Evolutionary conservation across 2,329 filamentous ascomycete species (phyloP).

Genomic region (Botrytis cinerea): DNA sequence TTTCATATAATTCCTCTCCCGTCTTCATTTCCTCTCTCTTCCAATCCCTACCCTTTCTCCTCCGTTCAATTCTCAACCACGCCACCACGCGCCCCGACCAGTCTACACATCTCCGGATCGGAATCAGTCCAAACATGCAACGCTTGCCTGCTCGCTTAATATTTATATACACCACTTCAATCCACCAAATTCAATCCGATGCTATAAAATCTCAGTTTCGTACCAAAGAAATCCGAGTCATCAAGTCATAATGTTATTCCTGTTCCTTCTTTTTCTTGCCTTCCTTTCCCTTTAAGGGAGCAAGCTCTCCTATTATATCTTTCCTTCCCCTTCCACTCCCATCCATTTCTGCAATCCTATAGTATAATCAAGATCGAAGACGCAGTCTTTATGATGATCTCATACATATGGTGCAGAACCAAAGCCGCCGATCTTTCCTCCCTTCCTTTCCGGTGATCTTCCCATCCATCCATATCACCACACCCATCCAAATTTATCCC

Average conservation of each 20-base stretch:
- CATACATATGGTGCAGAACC: background rate
- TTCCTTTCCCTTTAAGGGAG: background rate
- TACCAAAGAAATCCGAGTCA: conserved; percentile 16
- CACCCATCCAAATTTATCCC: conserved; percentile 9
- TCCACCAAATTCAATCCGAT: background rate
- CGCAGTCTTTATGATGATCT: background rate
- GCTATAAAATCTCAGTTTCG: conserved; percentile 15
- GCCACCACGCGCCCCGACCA: background rate
- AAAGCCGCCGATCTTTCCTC: conserved; percentile 6
- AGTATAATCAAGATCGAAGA: conserved; percentile 7
- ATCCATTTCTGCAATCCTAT: background rate
- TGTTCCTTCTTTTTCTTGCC: background rate
- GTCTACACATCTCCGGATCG: background rate
- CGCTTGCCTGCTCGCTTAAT: background rate
- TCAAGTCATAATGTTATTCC: conserved; percentile 9
- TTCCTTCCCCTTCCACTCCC: background rate
- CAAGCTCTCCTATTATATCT: background rate
- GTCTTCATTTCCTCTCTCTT: background rate
- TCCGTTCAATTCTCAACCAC: background rate
- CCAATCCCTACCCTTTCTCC: too few relatives aligned
- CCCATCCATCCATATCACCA: conserved; percentile 15
- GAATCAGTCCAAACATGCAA: background rate
- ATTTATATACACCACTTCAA: conserved; percentile 5
- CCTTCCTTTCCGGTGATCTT: background rate
- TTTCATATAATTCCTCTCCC: conserved; percentile 10